Evolutionary conservation across 805 yeast genomes (phyloP), one percentile per base, ranked within the genome.

Genomic region (Pichia phayaonensis): DNA sequence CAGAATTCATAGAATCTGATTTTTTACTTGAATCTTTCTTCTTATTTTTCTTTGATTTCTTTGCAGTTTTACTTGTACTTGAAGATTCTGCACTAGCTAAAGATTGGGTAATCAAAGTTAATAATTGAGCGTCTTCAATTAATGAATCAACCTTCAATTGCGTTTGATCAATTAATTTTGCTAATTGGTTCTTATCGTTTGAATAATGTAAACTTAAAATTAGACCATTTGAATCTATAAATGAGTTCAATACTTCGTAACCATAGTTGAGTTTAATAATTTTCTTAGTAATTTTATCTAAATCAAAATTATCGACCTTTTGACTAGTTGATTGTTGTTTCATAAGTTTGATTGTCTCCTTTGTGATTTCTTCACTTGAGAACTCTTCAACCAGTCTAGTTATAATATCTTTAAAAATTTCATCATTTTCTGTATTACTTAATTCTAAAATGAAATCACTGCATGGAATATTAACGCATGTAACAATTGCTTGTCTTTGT

Each of bases 401-500:
- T 15, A 89, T 77, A 8, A 84, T 72, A 59, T 86, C 95, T 48
- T 74, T 71, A 60, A 86, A 83, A 40, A 86, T 76, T 27, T 80
- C 88, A 44, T 78, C 83, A 56, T 79, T 79, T 26, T 76, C 79
- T 13, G 73, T 70, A 15, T 72, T 67, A 50, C 80, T 71, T 46
- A 90, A 71, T 51, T 86, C 89, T 8, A 66, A 63, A 40, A 87
- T 68, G 24, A 90, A 71, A 52, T 86, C 95, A 6, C 65, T 64
- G 44, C 85, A 73, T 10, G 85, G 75, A 40, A 90, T 67, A 50
- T 82, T 81, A 7, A 86, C 83, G 53, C 94, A 85, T 0, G 94
- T 83, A 15, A 83, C 86, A 46, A 89, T 77, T 1, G 95, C 92
- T 64, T 86, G 96, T 67, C 89, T 80, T 64, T 84, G 74, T 51